phyloP scores from a whole-genome alignment of 2,329 filamentous ascomycete genomes.

The Gliomastix tumulicola region DNA sequence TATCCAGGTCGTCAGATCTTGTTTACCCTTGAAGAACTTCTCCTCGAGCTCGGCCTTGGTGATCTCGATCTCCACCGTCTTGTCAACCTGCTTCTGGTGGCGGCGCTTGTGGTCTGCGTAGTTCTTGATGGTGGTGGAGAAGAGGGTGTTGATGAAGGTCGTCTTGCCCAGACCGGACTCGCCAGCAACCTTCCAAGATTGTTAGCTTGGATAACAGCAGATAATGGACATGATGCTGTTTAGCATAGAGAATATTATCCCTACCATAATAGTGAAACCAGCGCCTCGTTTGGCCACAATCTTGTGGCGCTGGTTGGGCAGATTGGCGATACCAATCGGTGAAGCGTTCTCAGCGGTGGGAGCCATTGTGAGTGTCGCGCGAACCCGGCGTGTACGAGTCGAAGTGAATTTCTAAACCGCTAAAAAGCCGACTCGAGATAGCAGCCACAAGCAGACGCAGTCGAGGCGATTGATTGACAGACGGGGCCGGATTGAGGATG shows the following conservation, averaged over 20 bases:
- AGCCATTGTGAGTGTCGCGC: slow-evolving; percentile 41
- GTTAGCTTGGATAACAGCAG: not conserved
- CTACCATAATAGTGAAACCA: slow-evolving; percentile 98
- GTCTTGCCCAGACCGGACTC: slow-evolving; percentile 99
- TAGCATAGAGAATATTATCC: too few species aligned
- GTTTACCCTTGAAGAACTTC: slow-evolving; percentile 99
- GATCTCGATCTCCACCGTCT: slow-evolving; percentile 99
- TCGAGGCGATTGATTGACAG: not conserved
- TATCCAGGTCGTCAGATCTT: too few species aligned
- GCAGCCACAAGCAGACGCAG: not conserved
- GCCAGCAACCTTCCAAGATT: slow-evolving; percentile 80
- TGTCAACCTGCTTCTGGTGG: slow-evolving; percentile 99
- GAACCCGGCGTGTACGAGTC: slow-evolving; percentile 5
- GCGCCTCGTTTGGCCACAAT: slow-evolving; percentile 81
- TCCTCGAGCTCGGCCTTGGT: slow-evolving; percentile 99
- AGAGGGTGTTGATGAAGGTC: slow-evolving; percentile 99
- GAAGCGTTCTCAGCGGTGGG: slow-evolving; percentile 54
- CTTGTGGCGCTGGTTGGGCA: slow-evolving; percentile 69
- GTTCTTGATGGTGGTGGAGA: slow-evolving; percentile 99
- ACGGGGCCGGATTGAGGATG: slow-evolving; percentile 1
- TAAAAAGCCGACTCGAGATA: not conserved
- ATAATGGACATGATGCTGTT: too few species aligned
- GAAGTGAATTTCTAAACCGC: too few species aligned
- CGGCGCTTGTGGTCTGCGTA: slow-evolving; percentile 99
- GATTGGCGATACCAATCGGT: slow-evolving; percentile 68